phyloP scores from a whole-genome alignment of 495 filamentous ascomycete species.

The Daldinia grandis region DNA sequence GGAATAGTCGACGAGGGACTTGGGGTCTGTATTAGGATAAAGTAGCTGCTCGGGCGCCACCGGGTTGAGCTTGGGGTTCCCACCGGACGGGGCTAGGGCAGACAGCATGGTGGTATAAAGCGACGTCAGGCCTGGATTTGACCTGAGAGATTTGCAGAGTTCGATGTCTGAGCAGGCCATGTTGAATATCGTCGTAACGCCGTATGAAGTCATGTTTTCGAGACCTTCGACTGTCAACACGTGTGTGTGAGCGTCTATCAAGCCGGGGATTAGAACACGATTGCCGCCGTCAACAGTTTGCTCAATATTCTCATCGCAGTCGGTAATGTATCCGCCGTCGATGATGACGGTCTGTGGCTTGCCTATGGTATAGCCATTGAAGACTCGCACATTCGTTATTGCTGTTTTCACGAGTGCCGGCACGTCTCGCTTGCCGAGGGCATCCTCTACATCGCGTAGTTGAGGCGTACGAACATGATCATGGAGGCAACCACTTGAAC shows the following conservation, averaged over 20 bases:
- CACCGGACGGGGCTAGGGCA: slow-evolving; percentile 35
- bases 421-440: background rate
- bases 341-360: slow-evolving; percentile 9
- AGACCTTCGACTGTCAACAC: slow-evolving; percentile 27
- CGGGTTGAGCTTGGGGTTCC: slow-evolving; percentile 36
- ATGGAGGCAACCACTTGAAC: background rate
- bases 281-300: slow-evolving; percentile 43
- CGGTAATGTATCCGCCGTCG: slow-evolving; percentile 31
- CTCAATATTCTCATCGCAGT: slow-evolving; percentile 13
- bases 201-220: slow-evolving; percentile 44
- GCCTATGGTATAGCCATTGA: slow-evolving; percentile 29
- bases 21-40: slow-evolving; percentile 40
- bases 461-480: background rate
- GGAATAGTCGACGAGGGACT: slow-evolving; percentile 45
- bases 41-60: slow-evolving; percentile 32
- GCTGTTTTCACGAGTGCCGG: slow-evolving; percentile 29
- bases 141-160: slow-evolving; percentile 38
- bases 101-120: slow-evolving; percentile 42
- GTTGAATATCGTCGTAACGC: slow-evolving; percentile 49
- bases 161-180: slow-evolving; percentile 48
- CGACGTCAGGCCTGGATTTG: slow-evolving; percentile 40
- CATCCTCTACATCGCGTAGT: background rate
- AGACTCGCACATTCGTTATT: slow-evolving; percentile 41
- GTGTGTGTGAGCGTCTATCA: slow-evolving; percentile 39
- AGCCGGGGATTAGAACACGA: slow-evolving; percentile 47